Conservation (phyloP, 2,329 filamentous ascomycete genomes). For the Torrubiella hemipterigena region DNA sequence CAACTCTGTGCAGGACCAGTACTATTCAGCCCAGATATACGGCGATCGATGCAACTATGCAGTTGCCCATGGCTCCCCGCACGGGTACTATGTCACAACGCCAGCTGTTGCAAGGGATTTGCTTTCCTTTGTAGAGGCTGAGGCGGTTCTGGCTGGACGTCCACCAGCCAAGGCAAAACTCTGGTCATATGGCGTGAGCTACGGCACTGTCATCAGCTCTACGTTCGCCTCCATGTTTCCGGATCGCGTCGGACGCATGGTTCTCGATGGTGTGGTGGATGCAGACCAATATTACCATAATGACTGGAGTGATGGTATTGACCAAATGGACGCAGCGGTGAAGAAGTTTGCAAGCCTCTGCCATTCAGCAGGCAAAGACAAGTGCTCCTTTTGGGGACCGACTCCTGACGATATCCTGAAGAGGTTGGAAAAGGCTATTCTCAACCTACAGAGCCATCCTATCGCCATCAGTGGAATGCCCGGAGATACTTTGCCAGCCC, state of each 20-base stretch:
- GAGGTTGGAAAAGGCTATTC: slow-evolving; percentile 13
- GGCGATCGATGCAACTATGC: slow-evolving; percentile 20
- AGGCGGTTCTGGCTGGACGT: slow-evolving; percentile 12
- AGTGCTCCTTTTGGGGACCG: slow-evolving; percentile 17
- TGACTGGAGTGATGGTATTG: slow-evolving; percentile 11
- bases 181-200: slow-evolving; percentile 15
- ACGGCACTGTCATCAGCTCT: slow-evolving; percentile 17
- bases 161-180: slow-evolving; percentile 14
- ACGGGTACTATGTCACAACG: slow-evolving; percentile 20
- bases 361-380: slow-evolving; percentile 13
- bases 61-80: slow-evolving; percentile 12
- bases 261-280: slow-evolving; percentile 18
- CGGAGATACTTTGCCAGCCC: slow-evolving; percentile 7
- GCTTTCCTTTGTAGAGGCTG: slow-evolving; percentile 17
- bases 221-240: slow-evolving; percentile 26
- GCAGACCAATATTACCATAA: slow-evolving; percentile 14
- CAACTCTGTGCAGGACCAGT: slow-evolving; percentile 15
- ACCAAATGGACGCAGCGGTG: slow-evolving; percentile 12
- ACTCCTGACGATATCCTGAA: slow-evolving; percentile 13
- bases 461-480: slow-evolving; percentile 12
- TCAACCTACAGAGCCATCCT: slow-evolving; percentile 13
- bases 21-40: slow-evolving; percentile 17
- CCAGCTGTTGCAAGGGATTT: slow-evolving; percentile 16
- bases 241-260: slow-evolving; percentile 21
- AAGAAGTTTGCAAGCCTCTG: slow-evolving; percentile 11